Evolutionary conservation across 257 asterid species (phyloP).

Genomic region (Solanum sitiens): DNA sequence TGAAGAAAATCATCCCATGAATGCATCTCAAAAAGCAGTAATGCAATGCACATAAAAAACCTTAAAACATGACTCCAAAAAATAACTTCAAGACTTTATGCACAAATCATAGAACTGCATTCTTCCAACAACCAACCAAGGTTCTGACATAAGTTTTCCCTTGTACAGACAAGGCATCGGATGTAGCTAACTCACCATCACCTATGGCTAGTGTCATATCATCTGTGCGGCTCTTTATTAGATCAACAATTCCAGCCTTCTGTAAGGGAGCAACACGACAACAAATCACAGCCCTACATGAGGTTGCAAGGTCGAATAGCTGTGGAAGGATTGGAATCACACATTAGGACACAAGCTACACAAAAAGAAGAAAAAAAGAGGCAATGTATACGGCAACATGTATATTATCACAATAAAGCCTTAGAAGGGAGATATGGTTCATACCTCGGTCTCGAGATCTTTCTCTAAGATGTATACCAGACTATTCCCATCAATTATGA

Average conservation of each 20-base stretch:
- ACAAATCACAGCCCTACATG: constrained; percentile 85
- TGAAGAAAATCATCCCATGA: not conserved
- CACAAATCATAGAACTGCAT: not conserved
- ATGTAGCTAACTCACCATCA: constrained; percentile 59
- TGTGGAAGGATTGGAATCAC: constrained; percentile 26
- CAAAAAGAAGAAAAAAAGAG: not conserved
- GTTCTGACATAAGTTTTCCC: not conserved
- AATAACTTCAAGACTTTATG: not conserved
- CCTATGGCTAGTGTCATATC: constrained; percentile 99
- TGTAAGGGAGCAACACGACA: constrained; percentile 98
- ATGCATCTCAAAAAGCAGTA: not conserved
- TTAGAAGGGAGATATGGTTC: constrained; percentile 7
- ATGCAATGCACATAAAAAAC: not conserved
- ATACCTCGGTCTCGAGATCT: constrained; percentile 79
- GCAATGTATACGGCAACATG: not conserved
- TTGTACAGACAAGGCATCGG: not conserved
- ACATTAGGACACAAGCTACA: constrained; percentile 15
- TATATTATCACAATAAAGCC: not conserved
- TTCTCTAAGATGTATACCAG: constrained; percentile 91
- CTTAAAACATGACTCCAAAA: not conserved
- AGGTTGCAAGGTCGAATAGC: constrained; percentile 89
- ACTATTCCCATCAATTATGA: constrained; percentile 96
- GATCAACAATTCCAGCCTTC: constrained; percentile 96
- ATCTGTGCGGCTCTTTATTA: constrained; percentile 85
- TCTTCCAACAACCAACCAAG: not conserved